These are phyloP conservation scores for Linnemannia exigua DNA, from an alignment of 192 early-diverging fungal genomes.

Conservation along the genomic window DNA sequence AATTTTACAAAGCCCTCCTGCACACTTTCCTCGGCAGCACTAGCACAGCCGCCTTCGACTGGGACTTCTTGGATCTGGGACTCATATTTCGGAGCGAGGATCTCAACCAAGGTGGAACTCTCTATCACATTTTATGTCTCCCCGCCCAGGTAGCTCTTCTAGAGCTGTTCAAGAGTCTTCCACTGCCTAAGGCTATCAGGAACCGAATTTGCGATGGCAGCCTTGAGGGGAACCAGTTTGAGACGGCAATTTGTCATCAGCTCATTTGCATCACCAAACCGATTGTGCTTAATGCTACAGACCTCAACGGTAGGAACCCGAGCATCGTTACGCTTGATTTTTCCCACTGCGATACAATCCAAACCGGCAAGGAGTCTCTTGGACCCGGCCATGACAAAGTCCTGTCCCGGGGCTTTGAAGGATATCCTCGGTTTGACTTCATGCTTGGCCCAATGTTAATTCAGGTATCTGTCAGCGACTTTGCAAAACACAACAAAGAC, in stretches of 20 bases:
- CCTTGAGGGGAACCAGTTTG: slow-evolving; percentile 30
- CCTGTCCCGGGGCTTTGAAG: slow-evolving; percentile 34
- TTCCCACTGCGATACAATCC: slow-evolving; percentile 14
- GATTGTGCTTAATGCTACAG: slow-evolving; percentile 39
- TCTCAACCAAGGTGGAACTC: neutral
- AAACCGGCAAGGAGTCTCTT: slow-evolving; percentile 18
- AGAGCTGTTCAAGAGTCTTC: slow-evolving; percentile 45
- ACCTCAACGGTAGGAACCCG: slow-evolving; percentile 26
- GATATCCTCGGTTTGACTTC: too few species aligned
- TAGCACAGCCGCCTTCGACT: slow-evolving; percentile 27
- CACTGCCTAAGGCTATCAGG: slow-evolving; percentile 31
- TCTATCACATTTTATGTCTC: too few species aligned
- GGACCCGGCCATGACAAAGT: slow-evolving; percentile 29
- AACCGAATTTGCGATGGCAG: slow-evolving; percentile 23
- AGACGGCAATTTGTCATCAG: slow-evolving; percentile 34
- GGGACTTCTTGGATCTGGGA: slow-evolving; percentile 42
- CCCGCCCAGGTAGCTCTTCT: too few species aligned
- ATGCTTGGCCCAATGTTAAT: too few species aligned
- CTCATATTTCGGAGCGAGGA: slow-evolving; percentile 43
- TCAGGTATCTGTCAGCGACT: slow-evolving; percentile 46
- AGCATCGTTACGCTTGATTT: slow-evolving; percentile 28
- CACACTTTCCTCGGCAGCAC: too few species aligned
- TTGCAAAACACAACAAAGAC: slow-evolving; percentile 41
- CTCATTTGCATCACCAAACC: slow-evolving; percentile 28
- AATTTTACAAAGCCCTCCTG: slow-evolving; percentile 34